These are phyloP conservation scores for Bremia lactucae DNA, from an alignment of 352 stramenopile species.

Conservation along the genomic window DNA sequence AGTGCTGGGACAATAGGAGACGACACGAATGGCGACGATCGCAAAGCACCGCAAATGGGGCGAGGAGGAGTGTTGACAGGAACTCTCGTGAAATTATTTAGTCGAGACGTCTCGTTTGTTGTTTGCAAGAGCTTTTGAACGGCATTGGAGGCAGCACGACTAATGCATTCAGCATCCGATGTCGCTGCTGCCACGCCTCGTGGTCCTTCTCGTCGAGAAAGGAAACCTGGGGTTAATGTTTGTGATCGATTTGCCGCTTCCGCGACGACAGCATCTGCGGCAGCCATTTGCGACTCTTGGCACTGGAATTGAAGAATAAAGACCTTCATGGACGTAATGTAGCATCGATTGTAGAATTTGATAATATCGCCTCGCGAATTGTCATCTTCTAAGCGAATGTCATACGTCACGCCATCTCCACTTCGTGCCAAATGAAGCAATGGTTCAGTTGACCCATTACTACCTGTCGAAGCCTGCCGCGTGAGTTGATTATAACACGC, in stretches of 20 bases:
- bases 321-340: slow-evolving; percentile 73
- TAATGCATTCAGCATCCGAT: slow-evolving; percentile 73
- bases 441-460: slow-evolving; percentile 3
- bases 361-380: slow-evolving; percentile 73
- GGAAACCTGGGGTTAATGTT: slow-evolving; percentile 30
- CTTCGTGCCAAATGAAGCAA: slow-evolving; percentile 24
- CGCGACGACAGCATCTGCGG: slow-evolving; percentile 50
- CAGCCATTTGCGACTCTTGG: slow-evolving; percentile 73
- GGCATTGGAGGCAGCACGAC: slow-evolving; percentile 51
- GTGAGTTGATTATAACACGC: slow-evolving; percentile 68
- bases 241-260: slow-evolving; percentile 16
- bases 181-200: slow-evolving; percentile 37
- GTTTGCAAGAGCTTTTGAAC: slow-evolving; percentile 39
- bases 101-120: background rate
- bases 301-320: slow-evolving; percentile 82
- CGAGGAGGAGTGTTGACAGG: slow-evolving; percentile 44
- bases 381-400: slow-evolving; percentile 57
- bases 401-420: slow-evolving; percentile 59
- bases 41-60: slow-evolving; percentile 7
- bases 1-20: slow-evolving; percentile 32
- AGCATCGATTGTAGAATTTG: slow-evolving; percentile 85
- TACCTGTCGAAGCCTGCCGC: slow-evolving; percentile 20
- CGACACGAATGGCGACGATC: slow-evolving; percentile 34
- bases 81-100: slow-evolving; percentile 8
- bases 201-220: slow-evolving; percentile 20